These are phyloP conservation scores for Lentinula sp. DNA, from an alignment of 768 basidiomycete genomes.

Conservation along the genomic window DNA sequence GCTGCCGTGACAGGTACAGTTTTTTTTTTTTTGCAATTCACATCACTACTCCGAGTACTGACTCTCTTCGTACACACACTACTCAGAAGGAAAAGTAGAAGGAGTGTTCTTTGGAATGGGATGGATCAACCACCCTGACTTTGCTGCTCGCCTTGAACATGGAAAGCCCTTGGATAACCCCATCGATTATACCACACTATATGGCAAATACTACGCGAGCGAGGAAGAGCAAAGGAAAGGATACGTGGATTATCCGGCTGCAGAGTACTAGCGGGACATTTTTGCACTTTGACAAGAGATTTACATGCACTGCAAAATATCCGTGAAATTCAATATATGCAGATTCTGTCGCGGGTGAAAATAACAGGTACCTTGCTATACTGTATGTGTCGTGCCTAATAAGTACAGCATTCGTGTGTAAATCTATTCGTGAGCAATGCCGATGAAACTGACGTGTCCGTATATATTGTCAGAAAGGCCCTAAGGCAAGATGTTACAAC, in stretches of 20 bases:
- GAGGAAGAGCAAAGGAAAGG: constrained; percentile 16
- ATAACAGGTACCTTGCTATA: no score
- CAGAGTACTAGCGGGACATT: neutral
- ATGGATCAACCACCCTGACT: constrained; percentile 24
- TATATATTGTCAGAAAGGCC: no score
- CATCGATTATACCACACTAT: constrained; percentile 14
- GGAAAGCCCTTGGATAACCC: constrained; percentile 17
- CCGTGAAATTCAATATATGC: no score
- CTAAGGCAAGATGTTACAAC: no score
- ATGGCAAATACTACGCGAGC: constrained; percentile 8
- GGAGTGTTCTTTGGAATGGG: constrained; percentile 21
- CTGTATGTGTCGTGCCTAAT: no score
- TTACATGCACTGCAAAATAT: no score
- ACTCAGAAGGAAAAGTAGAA: constrained; percentile 16
- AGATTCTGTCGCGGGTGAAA: no score
- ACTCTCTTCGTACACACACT: neutral
- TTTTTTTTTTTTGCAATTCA: no score
- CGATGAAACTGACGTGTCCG: no score
- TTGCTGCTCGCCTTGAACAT: constrained; percentile 20
- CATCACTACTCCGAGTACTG: neutral
- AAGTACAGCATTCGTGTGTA: no score
- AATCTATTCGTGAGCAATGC: no score
- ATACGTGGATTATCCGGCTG: constrained; percentile 20
- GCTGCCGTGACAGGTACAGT: constrained; percentile 10
- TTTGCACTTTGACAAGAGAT: no score